These are phyloP conservation scores for Mycena sp. DNA, from an alignment of 1,284 basidiomycete species.

Conservation along the genomic window DNA sequence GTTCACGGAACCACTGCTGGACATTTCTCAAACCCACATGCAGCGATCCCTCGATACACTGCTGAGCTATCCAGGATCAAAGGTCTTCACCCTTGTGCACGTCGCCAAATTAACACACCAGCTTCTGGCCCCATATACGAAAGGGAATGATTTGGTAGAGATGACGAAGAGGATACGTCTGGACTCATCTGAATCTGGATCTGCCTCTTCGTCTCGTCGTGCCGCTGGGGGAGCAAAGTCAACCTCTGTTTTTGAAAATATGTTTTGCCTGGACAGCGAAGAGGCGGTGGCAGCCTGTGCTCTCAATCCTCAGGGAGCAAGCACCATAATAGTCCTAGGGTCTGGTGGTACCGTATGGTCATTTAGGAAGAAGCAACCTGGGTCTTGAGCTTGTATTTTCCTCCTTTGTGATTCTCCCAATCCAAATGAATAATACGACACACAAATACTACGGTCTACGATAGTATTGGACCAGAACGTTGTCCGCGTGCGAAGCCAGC, in stretches of 20 bases:
- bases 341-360: neutral
- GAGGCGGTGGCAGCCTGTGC: neutral
- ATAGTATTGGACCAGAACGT: conserved; percentile 16
- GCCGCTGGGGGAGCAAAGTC: neutral
- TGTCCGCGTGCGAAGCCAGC: conserved; percentile 18
- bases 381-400: too few species aligned
- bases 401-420: conserved; percentile 17
- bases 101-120: conserved; percentile 26
- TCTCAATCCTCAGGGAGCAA: neutral
- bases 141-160: conserved; percentile 24
- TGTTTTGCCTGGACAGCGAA: neutral
- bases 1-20: conserved; percentile 5
- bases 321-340: neutral
- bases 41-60: neutral
- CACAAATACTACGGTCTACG: conserved; percentile 32
- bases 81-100: neutral
- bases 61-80: neutral
- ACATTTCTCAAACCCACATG: conserved; percentile 5
- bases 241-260: neutral
- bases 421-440: conserved; percentile 18
- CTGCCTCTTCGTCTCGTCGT: neutral
- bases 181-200: conserved; percentile 6
- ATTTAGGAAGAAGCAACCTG: too few species aligned
- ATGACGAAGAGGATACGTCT: conserved; percentile 34
- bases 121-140: conserved; percentile 35